Evolutionary conservation across 805 yeast genomes (phyloP).

Genomic region (Nematodospora valgi): DNA sequence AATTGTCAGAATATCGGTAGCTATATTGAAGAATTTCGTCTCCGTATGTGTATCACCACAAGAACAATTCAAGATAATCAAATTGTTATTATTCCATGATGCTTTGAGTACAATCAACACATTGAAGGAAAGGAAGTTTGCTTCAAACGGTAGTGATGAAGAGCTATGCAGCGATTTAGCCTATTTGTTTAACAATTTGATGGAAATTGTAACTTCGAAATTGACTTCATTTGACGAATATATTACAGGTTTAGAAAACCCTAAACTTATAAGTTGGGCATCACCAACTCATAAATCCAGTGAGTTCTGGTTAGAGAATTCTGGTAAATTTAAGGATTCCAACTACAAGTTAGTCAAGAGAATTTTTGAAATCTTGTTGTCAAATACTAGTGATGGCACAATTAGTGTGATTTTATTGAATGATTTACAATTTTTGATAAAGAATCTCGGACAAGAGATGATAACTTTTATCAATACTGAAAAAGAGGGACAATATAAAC

Average conservation of each 20-base stretch:
- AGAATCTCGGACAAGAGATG: slow-evolving; percentile 38
- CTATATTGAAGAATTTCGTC: slow-evolving; percentile 64
- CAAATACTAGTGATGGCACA: slow-evolving; percentile 17
- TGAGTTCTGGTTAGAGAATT: slow-evolving; percentile 88
- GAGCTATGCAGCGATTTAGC: slow-evolving; percentile 77
- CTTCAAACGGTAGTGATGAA: slow-evolving; percentile 63
- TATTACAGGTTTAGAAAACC: slow-evolving; percentile 75
- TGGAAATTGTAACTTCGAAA: slow-evolving; percentile 62
- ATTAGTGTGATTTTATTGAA: slow-evolving; percentile 37
- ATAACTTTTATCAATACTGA: slow-evolving; percentile 31
- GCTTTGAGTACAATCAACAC: slow-evolving; percentile 67
- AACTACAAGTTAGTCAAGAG: slow-evolving; percentile 70
- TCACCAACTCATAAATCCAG: slow-evolving; percentile 89
- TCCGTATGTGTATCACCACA: slow-evolving; percentile 23
- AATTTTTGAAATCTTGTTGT: slow-evolving; percentile 51
- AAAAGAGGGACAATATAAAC: slow-evolving; percentile 59
- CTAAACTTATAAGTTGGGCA: slow-evolving; percentile 66
- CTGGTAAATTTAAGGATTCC: slow-evolving; percentile 68
- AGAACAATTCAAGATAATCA: slow-evolving; percentile 49
- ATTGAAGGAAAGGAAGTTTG: slow-evolving; percentile 84
- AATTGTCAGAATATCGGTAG: slow-evolving; percentile 78
- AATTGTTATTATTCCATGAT: slow-evolving; percentile 70
- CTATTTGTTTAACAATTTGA: slow-evolving; percentile 54
- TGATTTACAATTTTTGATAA: slow-evolving; percentile 41
- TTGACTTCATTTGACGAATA: slow-evolving; percentile 94